A percentile compares a stretch with the other conserved stretches of the same genome.
Evolutionary conservation across 345 rosid genomes (phyloP).

Genomic region (Gossypium arboreum): DNA sequence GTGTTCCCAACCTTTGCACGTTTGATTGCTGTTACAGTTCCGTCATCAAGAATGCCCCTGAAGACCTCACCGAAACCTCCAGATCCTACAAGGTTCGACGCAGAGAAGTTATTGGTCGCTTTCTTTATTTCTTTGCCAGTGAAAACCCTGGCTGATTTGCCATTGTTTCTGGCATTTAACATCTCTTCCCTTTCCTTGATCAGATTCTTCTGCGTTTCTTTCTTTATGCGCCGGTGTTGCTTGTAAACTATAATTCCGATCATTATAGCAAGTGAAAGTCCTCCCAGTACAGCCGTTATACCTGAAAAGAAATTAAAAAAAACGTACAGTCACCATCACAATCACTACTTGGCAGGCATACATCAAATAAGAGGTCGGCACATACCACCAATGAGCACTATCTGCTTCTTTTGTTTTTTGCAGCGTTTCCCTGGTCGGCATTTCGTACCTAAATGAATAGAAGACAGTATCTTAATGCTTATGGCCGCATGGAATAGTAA

Average conservation of each 20-base stretch:
- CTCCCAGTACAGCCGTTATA: background rate
- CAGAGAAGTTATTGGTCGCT: background rate
- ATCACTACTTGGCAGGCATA: background rate
- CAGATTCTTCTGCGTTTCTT: background rate
- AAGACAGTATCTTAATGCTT: background rate
- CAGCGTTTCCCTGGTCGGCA: background rate
- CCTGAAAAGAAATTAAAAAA: background rate
- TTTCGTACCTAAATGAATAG: background rate
- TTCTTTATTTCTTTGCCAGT: background rate
- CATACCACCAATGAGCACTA: background rate
- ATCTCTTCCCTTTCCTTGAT: slow-evolving; percentile 3
- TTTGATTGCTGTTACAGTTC: background rate
- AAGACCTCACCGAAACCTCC: background rate
- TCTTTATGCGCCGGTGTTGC: background rate
- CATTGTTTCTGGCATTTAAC: background rate
- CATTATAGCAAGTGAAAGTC: background rate
- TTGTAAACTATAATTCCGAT: background rate
- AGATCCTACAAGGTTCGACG: background rate
- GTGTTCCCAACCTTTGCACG: slow-evolving; percentile 1
- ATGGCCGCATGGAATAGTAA: background rate
- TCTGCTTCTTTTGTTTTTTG: background rate
- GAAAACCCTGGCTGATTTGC: background rate
- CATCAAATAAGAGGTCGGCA: background rate
- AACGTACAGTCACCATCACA: background rate
- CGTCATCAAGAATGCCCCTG: background rate